Evolutionary conservation across 805 yeast genomes (phyloP).

Genomic region (Diddensiella transvaalensis): DNA sequence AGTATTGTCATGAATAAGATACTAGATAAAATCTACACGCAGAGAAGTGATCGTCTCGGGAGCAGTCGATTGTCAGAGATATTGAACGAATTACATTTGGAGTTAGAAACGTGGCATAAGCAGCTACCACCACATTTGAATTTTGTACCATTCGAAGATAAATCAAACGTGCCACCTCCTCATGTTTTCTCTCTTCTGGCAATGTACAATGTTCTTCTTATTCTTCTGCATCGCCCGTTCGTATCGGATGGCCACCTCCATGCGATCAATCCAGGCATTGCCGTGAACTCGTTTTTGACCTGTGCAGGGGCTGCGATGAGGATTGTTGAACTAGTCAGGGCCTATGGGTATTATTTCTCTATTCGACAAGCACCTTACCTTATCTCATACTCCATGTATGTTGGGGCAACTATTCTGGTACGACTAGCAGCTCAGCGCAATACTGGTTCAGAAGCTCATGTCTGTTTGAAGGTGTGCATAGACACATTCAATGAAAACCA

Average conservation of each 20-base stretch:
- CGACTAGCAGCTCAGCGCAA: conserved; percentile 5
- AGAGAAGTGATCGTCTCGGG: background rate
- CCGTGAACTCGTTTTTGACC: background rate
- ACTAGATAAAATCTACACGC: conserved; percentile 7
- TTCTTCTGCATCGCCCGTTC: conserved; percentile 7
- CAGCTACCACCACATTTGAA: conserved; percentile 1
- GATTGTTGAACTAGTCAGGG: conserved; percentile 8
- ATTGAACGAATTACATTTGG: background rate
- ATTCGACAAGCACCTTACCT: conserved; percentile 11
- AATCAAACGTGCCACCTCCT: conserved; percentile 6
- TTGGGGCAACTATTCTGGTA: conserved; percentile 8
- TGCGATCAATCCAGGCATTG: conserved; percentile 1
- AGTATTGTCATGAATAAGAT: conserved; percentile 8
- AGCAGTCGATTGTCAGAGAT: background rate
- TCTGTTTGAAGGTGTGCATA: background rate
- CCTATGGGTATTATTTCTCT: conserved; percentile 7
- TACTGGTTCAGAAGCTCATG: conserved; percentile 6
- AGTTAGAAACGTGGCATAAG: conserved; percentile 2
- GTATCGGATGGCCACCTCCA: conserved; percentile 1
- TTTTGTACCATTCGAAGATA: conserved; percentile 6
- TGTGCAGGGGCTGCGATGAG: conserved; percentile 5
- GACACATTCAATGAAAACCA: conserved; percentile 8
- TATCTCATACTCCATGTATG: conserved; percentile 8
- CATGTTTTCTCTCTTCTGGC: conserved; percentile 8
- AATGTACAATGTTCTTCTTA: conserved; percentile 6